Conservation (phyloP, 1,139 yeast species). For the Barnettozyma hawaiiensis region DNA sequence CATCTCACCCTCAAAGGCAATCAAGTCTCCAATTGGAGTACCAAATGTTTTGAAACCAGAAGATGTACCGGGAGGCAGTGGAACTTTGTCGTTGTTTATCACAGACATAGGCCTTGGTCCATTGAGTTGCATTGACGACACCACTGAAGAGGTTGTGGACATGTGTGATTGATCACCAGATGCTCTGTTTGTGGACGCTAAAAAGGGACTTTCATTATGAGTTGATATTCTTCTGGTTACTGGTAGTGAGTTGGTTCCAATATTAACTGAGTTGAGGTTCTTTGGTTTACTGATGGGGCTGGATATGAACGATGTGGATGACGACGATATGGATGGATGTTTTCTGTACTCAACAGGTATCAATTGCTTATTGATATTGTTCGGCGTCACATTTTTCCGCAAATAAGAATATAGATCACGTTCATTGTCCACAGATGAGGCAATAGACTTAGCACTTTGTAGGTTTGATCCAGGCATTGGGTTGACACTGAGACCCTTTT, state of each 20-base stretch:
- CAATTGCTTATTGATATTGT: conserved; percentile 34
- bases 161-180: background rate
- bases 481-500: conserved; percentile 75
- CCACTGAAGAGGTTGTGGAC: conserved; percentile 7
- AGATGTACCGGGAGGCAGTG: conserved; percentile 34
- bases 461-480: conserved; percentile 53
- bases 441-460: conserved; percentile 68
- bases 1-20: conserved; percentile 80
- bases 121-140: conserved; percentile 24
- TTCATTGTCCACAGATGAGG: conserved; percentile 76
- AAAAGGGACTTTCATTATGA: conserved; percentile 28
- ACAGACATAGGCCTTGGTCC: conserved; percentile 40
- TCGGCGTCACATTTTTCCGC: conserved; percentile 39
- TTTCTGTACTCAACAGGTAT: conserved; percentile 70
- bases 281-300: conserved; percentile 6
- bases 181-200: conserved; percentile 1
- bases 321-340: conserved; percentile 57
- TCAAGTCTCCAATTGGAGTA: conserved; percentile 65
- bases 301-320: conserved; percentile 4
- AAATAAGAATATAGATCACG: conserved; percentile 72
- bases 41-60: conserved; percentile 65
- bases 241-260: conserved; percentile 28
- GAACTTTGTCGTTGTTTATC: conserved; percentile 25
- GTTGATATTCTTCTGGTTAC: conserved; percentile 27
- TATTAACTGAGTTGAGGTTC: conserved; percentile 17